Base-by-base conservation (phyloP, 2,329 filamentous ascomycete species). In the Scopulariopsis brevicaulis region DNA sequence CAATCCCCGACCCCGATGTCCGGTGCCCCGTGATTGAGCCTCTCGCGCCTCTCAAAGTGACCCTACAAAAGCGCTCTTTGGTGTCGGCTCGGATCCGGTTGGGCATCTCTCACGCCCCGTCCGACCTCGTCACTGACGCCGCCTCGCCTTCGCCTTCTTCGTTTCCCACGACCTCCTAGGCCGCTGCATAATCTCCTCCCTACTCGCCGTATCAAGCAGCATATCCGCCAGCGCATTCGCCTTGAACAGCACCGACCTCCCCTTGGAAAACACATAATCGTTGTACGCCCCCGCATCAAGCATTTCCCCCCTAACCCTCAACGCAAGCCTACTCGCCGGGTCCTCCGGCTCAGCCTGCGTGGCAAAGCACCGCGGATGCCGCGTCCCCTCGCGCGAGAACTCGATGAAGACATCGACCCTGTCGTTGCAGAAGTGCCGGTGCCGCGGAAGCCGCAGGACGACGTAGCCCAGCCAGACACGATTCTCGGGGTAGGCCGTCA, bases 81-180 rank as follows among this genome's bases (percentile, higher is more conserved):
- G n/a, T n/a, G n/a, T n/a, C n/a, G n/a, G n/a, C n/a, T n/a, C n/a
- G n/a, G n/a, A n/a, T n/a, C n/a, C n/a, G n/a, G n/a, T n/a, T n/a
- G n/a, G n/a, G n/a, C 6, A 40, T 40, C 4, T 40, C 12, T 11
- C 4, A 40, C 4, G 37, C 18, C 40, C 40, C 15, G 40, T 2
- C 40, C n/a, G 15, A n/a, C 40, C 5, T 1, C 15, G 7, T 46
- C 6, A 58, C 25, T 86, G 83, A 83, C 74, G 83, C n/a, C 71
- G 84, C 8, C 81, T 84, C 66, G 70, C 86, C 7, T 82, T 80
- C 2, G 82, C 81, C 2, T 81, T 83, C 2, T 82, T 84, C 11
- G 65, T 70, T 14, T 73, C 76, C 0, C 73, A 77, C 1, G 67
- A 87, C 2, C 74, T 83, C 4, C 72, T 83, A 0, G 58, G 79